Evolutionary conservation across 768 basidiomycete genomes (phyloP).

Genomic region (Rhodocollybia butyracea): DNA sequence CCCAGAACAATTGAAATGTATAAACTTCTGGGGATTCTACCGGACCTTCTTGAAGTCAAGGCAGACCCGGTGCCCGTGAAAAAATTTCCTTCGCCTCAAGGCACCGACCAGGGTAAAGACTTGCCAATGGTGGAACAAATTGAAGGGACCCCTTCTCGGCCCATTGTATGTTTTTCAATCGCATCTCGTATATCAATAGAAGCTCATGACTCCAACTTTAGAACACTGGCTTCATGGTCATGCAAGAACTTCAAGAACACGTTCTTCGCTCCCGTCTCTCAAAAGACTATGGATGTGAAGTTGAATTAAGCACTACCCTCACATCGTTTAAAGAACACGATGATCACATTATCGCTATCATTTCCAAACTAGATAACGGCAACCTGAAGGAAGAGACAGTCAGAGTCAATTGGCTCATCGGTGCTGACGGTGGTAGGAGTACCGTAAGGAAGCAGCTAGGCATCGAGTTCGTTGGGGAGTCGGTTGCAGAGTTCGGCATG

Average conservation of each 20-base stretch:
- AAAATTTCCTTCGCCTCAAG: slow-evolving; percentile 17
- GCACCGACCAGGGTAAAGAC: slow-evolving; percentile 7
- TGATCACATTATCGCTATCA: slow-evolving; percentile 18
- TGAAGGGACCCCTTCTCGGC: slow-evolving; percentile 19
- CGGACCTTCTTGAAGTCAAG: slow-evolving; percentile 15
- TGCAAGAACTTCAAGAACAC: slow-evolving; percentile 23
- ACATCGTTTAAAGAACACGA: slow-evolving; percentile 20
- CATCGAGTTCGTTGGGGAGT: slow-evolving; percentile 36
- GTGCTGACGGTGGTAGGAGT: slow-evolving; percentile 42
- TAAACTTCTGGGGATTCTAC: slow-evolving; percentile 22
- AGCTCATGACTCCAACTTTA: slow-evolving; percentile 14
- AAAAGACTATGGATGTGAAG: slow-evolving; percentile 15
- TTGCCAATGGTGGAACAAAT: slow-evolving; percentile 19
- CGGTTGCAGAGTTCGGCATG: slow-evolving; percentile 23
- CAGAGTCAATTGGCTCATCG: slow-evolving; percentile 36
- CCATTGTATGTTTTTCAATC: slow-evolving; percentile 19
- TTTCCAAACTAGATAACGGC: slow-evolving; percentile 15
- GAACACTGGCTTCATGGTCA: slow-evolving; percentile 21
- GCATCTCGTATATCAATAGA: slow-evolving; percentile 8
- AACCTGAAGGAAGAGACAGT: slow-evolving; percentile 24
- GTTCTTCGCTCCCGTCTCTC: slow-evolving; percentile 20
- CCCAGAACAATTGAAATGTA: slow-evolving; percentile 27
- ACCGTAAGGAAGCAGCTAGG: slow-evolving; percentile 39
- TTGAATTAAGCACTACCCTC: slow-evolving; percentile 22
- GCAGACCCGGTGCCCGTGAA: slow-evolving; percentile 15